Conservation (phyloP, 495 filamentous ascomycete genomes). For the Xylaria intraflava region DNA sequence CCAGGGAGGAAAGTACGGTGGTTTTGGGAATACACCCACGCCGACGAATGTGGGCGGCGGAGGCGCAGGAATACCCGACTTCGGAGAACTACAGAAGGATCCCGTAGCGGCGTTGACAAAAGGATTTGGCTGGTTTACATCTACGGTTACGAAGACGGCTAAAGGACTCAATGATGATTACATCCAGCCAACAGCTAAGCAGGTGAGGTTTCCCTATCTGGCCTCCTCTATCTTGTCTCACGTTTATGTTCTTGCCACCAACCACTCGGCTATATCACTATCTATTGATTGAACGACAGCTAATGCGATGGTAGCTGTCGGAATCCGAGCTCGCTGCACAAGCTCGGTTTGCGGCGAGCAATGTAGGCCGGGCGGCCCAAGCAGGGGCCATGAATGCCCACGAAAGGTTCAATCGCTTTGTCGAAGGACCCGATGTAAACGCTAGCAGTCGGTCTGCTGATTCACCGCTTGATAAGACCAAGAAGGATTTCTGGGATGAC, state of each 20-base stretch:
- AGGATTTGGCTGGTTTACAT: conserved; percentile 90
- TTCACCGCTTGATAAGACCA: conserved; percentile 49
- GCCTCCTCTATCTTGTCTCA: background rate
- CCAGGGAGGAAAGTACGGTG: conserved; percentile 86
- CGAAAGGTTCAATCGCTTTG: conserved; percentile 73
- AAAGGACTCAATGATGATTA: conserved; percentile 84
- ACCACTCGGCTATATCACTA: background rate
- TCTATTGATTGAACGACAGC: background rate
- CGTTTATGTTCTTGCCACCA: background rate
- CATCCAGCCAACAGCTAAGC: conserved; percentile 84
- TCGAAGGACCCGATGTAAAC: conserved; percentile 48
- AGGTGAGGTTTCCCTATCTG: conserved; percentile 44
- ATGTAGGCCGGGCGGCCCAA: conserved; percentile 54
- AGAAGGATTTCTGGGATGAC: conserved; percentile 88
- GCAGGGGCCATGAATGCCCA: conserved; percentile 62
- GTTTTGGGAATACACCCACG: conserved; percentile 72
- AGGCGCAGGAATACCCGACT: conserved; percentile 43
- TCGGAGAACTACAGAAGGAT: conserved; percentile 86
- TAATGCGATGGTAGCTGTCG: conserved; percentile 48
- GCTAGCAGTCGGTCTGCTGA: conserved; percentile 19
- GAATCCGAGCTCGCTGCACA: conserved; percentile 85
- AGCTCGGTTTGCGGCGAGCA: conserved; percentile 63
- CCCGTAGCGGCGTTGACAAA: conserved; percentile 83
- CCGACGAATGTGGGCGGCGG: conserved; percentile 34
- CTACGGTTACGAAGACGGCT: conserved; percentile 75